phyloP scores from a whole-genome alignment of 2,329 filamentous ascomycete genomes.

The Paramyrothecium sp. region DNA sequence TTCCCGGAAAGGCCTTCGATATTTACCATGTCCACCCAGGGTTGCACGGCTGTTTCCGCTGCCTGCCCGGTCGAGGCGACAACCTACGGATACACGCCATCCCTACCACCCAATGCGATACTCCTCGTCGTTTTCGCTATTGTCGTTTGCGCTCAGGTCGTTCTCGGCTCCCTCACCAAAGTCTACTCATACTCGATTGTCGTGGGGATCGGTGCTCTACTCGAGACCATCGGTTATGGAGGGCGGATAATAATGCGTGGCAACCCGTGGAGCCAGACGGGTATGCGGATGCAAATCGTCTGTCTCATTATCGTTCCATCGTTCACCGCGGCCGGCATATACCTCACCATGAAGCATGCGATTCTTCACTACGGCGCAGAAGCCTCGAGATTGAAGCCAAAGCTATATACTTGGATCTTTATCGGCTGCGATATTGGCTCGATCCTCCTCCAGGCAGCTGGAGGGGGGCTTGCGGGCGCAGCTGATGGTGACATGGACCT shows the following conservation, averaged over 20 bases:
- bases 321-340: constrained; percentile 43
- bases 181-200: constrained; percentile 38
- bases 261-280: constrained; percentile 37
- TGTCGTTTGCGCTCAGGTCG: constrained; percentile 28
- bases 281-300: constrained; percentile 39
- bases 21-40: not conserved
- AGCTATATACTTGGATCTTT: constrained; percentile 47
- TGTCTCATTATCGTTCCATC: constrained; percentile 39
- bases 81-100: constrained; percentile 19
- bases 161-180: constrained; percentile 28
- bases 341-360: constrained; percentile 44
- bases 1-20: not conserved
- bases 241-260: constrained; percentile 33
- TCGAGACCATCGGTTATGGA: constrained; percentile 40
- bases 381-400: constrained; percentile 36
- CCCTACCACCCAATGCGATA: constrained; percentile 18
- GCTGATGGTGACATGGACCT: constrained; percentile 2
- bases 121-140: constrained; percentile 32
- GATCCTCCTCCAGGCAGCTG: constrained; percentile 21
- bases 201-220: constrained; percentile 31
- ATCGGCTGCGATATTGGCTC: constrained; percentile 45
- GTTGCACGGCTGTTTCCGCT: constrained; percentile 17
- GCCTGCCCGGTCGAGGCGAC: constrained; percentile 19
- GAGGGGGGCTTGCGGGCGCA: constrained; percentile 10
- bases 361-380: constrained; percentile 39